phyloP scores from a whole-genome alignment of 352 stramenopile genomes.

The Globisporangium ultimum region DNA sequence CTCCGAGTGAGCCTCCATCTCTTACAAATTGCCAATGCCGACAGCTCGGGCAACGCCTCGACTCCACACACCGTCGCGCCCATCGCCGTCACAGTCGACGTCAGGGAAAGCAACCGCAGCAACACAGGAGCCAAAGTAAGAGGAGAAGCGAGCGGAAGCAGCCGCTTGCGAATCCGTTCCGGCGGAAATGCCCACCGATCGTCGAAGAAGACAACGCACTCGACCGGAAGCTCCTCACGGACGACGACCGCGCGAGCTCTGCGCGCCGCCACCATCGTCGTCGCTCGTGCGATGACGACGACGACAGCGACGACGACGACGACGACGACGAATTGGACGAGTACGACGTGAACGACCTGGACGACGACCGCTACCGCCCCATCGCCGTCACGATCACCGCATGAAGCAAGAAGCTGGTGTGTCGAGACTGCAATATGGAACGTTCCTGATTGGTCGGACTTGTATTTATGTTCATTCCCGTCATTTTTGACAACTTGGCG shows the following conservation, averaged over 20 bases:
- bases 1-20: too few relatives aligned
- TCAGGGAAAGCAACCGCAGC: not conserved
- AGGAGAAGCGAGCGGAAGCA: not conserved
- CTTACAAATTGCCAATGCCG: constrained; percentile 5
- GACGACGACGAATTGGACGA: not conserved
- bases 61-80: constrained; percentile 1
- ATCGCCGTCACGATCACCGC: constrained; percentile 5
- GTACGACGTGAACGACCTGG: not conserved
- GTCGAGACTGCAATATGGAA: too few relatives aligned
- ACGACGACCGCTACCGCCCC: not conserved
- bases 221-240: constrained; percentile 5
- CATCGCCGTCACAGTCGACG: constrained; percentile 4
- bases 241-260: constrained; percentile 1
- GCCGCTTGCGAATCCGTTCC: not conserved
- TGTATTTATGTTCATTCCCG: not conserved
- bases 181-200: constrained; percentile 8
- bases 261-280: not conserved
- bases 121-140: too few relatives aligned
- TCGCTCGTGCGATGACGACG: not conserved
- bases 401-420: not conserved
- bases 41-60: constrained; percentile 14
- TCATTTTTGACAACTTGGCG: not conserved
- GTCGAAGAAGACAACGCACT: constrained; percentile 17
- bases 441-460: too few relatives aligned
- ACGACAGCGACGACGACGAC: not conserved